Base-by-base conservation (phyloP, 257 asterid species). In the Nyctanthes arbortristis region DNA sequence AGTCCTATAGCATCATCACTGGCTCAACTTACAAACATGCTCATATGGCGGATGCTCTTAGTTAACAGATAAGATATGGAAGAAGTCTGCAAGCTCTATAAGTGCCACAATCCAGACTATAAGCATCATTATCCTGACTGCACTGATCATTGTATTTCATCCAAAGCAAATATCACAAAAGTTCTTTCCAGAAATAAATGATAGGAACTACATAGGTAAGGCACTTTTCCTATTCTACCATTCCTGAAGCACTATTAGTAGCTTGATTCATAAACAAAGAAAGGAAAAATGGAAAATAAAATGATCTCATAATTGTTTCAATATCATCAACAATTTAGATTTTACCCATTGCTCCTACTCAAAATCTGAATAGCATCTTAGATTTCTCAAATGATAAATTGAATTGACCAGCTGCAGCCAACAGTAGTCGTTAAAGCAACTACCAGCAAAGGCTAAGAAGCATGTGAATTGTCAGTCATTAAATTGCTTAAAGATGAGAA, bases 231-330 rank as follows among this genome's bases (percentile, higher is more conserved):
- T 62, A 18, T 43, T 34, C 34, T 75, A 20, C 3, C 54, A 13
- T 32, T 65, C 40, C 58, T 76, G 29, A 7, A 70, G 29, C 61
- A 56, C 14, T 45, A 16, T 61, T 62, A 61, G 20, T 18, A 4
- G 35, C 14, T 24, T 33, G n/a, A 31, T 34, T 57, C 34, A 40
- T 60, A 29, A 45, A 66, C 59, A 49, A n/a, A n/a, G n/a, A n/a
- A 49, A 56, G 25, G 67, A 47, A 8, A 25, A 70, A 16, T 45
- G 70, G 65, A 37, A 30, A 12, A 47, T 30, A 70, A 12, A 47
- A 31, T 61, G 65, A 14, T 27, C 56, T 12, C 39, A 25, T 25
- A 65, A 56, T 27, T 20, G 56, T 29, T 43, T 16, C 25, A 64
- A 34, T 34, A 54, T 54, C 49, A 64, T 7, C 32, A 40, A 31